Conservation (phyloP, 2,329 filamentous ascomycete genomes). For the Pseudogymnoascus sp. region DNA sequence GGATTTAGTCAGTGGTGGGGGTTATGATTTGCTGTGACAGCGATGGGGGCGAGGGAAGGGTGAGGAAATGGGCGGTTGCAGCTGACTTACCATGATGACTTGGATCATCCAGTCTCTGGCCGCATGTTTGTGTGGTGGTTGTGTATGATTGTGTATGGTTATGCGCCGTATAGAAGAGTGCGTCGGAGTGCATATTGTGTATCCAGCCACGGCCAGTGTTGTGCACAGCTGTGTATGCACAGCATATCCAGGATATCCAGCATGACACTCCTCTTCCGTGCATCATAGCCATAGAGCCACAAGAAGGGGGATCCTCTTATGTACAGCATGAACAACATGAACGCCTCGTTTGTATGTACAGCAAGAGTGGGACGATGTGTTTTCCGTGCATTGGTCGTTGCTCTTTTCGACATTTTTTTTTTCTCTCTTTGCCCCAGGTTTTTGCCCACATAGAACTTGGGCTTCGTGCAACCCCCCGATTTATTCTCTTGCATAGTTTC, state of each 20-base stretch:
- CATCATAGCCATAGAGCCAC: background rate
- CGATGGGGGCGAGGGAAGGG: too few species aligned
- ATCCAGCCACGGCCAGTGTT: background rate
- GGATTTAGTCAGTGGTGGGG: background rate
- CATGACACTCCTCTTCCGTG: background rate
- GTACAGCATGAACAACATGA: background rate
- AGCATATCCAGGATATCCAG: background rate
- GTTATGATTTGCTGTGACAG: background rate
- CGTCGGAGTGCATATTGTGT: background rate
- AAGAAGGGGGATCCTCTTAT: background rate
- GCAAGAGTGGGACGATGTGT: background rate
- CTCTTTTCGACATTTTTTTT: background rate
- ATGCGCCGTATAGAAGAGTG: too few species aligned
- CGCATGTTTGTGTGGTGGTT: background rate
- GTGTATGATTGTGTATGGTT: background rate
- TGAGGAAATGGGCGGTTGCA: background rate
- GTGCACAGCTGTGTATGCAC: background rate
- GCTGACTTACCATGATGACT: background rate
- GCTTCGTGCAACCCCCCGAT: background rate
- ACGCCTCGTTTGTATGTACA: background rate
- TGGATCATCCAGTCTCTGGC: background rate
- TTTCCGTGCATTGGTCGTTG: background rate
- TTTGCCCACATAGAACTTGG: background rate
- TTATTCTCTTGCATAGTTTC: background rate
- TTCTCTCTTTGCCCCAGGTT: background rate